Percentiles rank a stretch among this genome's conserved stretches.
Evolutionary conservation across 352 stramenopile species (phyloP).

Genomic region (Sclerospora graminicola): DNA sequence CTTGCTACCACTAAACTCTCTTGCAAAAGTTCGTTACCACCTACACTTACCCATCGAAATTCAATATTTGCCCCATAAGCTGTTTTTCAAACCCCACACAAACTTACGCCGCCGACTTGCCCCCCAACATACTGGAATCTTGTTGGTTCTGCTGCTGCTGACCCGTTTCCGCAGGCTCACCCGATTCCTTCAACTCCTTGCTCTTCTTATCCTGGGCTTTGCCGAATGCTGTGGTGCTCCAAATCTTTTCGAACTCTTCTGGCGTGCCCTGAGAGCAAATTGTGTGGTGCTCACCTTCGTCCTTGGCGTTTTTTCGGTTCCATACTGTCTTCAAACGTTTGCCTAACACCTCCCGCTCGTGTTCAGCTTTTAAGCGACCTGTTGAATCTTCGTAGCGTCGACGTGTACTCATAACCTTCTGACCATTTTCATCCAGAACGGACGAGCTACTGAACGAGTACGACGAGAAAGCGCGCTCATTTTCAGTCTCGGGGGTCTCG

Average conservation of each 20-base stretch:
- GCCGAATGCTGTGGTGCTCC: slow-evolving; percentile 56
- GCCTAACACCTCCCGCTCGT: slow-evolving; percentile 60
- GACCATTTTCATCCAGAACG: slow-evolving; percentile 56
- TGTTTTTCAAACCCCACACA: too few species aligned
- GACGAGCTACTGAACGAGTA: slow-evolving; percentile 76
- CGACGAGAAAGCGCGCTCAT: slow-evolving; percentile 45
- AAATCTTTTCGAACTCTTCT: slow-evolving; percentile 72
- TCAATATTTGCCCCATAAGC: too few species aligned
- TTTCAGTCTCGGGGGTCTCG: slow-evolving; percentile 18
- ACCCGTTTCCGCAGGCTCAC: slow-evolving; percentile 6
- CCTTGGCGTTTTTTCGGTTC: slow-evolving; percentile 51
- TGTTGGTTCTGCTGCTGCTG: slow-evolving; percentile 16
- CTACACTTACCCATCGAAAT: not conserved
- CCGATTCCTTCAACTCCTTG: slow-evolving; percentile 39
- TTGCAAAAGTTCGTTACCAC: not conserved
- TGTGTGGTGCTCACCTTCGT: slow-evolving; percentile 54
- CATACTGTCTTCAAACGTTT: slow-evolving; percentile 68
- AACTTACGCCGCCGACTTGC: too few species aligned
- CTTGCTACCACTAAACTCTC: too few species aligned
- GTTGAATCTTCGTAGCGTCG: slow-evolving; percentile 79
- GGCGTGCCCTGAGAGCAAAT: slow-evolving; percentile 39
- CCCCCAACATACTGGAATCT: slow-evolving; percentile 4
- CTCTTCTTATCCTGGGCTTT: slow-evolving; percentile 54
- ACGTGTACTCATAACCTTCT: slow-evolving; percentile 50
- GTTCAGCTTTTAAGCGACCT: slow-evolving; percentile 68